phyloP scores from a whole-genome alignment of 2,329 filamentous ascomycete species.

The Rhytidhysteron rufulum region DNA sequence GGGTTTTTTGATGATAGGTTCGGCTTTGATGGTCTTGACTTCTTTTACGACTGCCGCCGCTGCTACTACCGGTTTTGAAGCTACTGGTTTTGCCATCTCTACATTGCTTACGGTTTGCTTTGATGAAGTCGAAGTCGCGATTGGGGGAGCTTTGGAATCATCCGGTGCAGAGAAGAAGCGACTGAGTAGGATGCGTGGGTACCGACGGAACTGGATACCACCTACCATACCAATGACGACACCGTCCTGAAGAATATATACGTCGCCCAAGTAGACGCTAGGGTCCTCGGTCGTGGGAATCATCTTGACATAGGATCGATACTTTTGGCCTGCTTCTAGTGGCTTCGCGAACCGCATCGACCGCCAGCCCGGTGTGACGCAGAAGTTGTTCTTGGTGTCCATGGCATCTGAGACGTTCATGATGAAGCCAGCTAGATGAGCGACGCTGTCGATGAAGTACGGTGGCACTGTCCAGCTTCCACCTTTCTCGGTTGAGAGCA shows the following conservation, averaged over 20 bases:
- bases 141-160: neutral
- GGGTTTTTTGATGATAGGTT: constrained; percentile 2
- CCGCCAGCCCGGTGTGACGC: constrained; percentile 19
- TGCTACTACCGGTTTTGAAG: neutral
- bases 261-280: constrained; percentile 35
- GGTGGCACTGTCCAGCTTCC: constrained; percentile 9
- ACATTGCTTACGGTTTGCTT: neutral
- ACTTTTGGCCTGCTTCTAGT: constrained; percentile 9
- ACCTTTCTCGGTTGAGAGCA: neutral
- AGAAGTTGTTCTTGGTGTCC: constrained; percentile 15
- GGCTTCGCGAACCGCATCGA: constrained; percentile 18
- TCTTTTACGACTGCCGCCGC: neutral
- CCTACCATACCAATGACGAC: constrained; percentile 30
- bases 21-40: neutral
- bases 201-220: constrained; percentile 21
- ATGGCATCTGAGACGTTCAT: constrained; percentile 17
- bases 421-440: constrained; percentile 19
- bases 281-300: constrained; percentile 18
- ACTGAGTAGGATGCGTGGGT: constrained; percentile 16
- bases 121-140: neutral
- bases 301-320: constrained; percentile 22
- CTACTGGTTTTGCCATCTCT: neutral
- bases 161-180: constrained; percentile 19
- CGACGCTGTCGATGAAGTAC: constrained; percentile 21
- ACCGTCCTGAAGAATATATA: constrained; percentile 35